Base-by-base conservation (phyloP, 371 early-diverging fungal genomes). In the Apophysomyces elegans region DNA sequence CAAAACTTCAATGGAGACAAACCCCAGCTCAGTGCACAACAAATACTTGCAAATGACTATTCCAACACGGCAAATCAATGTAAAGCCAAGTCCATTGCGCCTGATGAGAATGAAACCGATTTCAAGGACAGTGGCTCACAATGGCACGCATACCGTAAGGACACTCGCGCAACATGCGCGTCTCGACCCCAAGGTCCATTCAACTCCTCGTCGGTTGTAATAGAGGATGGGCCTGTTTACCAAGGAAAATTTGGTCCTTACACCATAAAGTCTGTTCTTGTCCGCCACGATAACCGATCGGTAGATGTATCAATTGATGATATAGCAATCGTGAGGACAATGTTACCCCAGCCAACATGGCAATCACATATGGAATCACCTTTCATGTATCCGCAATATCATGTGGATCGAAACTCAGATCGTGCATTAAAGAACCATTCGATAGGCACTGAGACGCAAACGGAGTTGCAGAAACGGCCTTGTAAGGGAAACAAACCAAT, bases 351-450 rank as follows among this genome's bases (percentile, higher is more conserved):
- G 11, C 54, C 16, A 50, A 50, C 54, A 8, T 21, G 54, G 54
- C 18, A 21, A 50, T 50, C 62, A 7, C 38, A 38, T 7, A 58
- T 3, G 12, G 44, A 38, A 14, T 69, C 69, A 9, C 61, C 64
- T 4, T 69, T 69, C 38, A 57, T 64, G 57, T 64, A 61, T 26
- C 65, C 69, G 4, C 9, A 21, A 1, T 64, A 21, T 38, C 32
- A 57, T 21, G 21, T 9, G 9, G 35, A 47, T 9, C n/a, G 16
- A 14, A 47, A n/a, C n/a, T 9, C n/a, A n/a, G n/a, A 11, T 47
- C 9, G 18, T 1, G 16, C 16, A n/a, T 7, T 16, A 47, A 21
- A 11, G n/a, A n/a, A 7, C 14, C 47, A 47, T 47, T n/a, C 54
- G n/a, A 8, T 26, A 21, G 54, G 8, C 18, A 47, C 11, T 21